Conservation (phyloP, 495 filamentous ascomycete species). For the Penicillium ochrochloron region DNA sequence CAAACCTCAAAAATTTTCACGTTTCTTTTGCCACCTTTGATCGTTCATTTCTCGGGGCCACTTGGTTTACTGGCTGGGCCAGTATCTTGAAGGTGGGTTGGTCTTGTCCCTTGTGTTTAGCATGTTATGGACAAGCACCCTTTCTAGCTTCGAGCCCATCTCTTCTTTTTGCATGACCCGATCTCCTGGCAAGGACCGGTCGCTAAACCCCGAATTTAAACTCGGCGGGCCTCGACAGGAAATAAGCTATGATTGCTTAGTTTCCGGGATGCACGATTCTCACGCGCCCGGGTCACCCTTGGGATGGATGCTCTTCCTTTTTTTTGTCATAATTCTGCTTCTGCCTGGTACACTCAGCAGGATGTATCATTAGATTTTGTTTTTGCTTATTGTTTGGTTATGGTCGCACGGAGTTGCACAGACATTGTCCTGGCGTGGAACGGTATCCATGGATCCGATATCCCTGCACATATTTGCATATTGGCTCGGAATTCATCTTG, state of each 20-base stretch:
- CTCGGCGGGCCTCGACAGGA: not conserved
- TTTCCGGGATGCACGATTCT: constrained; percentile 5
- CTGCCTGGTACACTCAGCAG: constrained; percentile 11
- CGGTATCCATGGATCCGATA: constrained; percentile 18
- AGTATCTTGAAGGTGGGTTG: constrained; percentile 8
- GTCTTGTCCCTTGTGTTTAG: not conserved
- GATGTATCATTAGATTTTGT: constrained; percentile 26
- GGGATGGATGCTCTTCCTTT: not conserved
- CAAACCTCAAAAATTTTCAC: not conserved
- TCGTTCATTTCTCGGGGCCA: not conserved
- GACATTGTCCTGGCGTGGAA: constrained; percentile 25
- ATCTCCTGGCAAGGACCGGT: constrained; percentile 8
- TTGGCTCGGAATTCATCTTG: constrained; percentile 10
- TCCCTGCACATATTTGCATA: constrained; percentile 26
- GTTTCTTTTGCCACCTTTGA: constrained; percentile 3
- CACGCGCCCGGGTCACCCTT: constrained; percentile 7
- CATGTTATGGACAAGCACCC: constrained; percentile 3
- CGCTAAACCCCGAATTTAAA: constrained; percentile 20
- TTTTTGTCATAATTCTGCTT: constrained; percentile 17
- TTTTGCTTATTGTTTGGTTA: constrained; percentile 11
- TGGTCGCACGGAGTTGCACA: constrained; percentile 30
- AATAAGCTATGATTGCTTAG: constrained; percentile 9
- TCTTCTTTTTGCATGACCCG: constrained; percentile 10
- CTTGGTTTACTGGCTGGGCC: constrained; percentile 14
- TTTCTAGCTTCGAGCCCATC: not conserved